These are phyloP conservation scores for Ophioceras dolichostomum DNA, from an alignment of 2,329 filamentous ascomycete genomes.

Conservation along the genomic window DNA sequence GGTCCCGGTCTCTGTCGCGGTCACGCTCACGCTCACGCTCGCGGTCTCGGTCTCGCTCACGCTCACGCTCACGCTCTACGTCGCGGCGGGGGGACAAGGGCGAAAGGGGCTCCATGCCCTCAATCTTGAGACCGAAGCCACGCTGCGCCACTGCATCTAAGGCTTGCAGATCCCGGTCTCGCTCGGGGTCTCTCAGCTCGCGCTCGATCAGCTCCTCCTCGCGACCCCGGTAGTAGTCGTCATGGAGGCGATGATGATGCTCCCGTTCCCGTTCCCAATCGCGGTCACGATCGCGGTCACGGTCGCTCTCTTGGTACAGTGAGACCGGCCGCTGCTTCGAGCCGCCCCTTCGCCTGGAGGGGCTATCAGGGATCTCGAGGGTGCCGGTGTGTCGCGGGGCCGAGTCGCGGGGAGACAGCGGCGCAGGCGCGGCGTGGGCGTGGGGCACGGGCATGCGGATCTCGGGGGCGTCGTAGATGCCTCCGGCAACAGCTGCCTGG, in stretches of 20 bases:
- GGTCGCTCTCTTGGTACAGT: slow-evolving; percentile 34
- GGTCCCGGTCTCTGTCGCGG: slow-evolving; percentile 8
- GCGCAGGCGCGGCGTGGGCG: slow-evolving; percentile 16
- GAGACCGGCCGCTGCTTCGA: slow-evolving; percentile 33
- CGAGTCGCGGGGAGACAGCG: slow-evolving; percentile 25
- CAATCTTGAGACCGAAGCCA: no score
- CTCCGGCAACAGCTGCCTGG: slow-evolving; percentile 21
- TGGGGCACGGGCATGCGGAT: slow-evolving; percentile 32
- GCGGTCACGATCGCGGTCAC: slow-evolving; percentile 8
- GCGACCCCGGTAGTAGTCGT: slow-evolving; percentile 34
- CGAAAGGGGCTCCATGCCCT: no score
- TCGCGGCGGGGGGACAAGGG: no score
- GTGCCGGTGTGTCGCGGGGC: slow-evolving; percentile 19
- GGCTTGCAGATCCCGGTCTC: no score
- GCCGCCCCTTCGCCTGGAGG: slow-evolving; percentile 16
- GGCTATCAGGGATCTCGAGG: slow-evolving; percentile 21
- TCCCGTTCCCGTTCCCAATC: slow-evolving; percentile 2
- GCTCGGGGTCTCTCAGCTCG: no score
- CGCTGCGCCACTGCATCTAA: no score
- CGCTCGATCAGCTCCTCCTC: slow-evolving; percentile 32
- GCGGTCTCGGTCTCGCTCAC: no score
- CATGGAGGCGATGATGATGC: slow-evolving; percentile 21
- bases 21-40: slow-evolving; percentile 3
- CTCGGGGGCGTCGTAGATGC: slow-evolving; percentile 32
- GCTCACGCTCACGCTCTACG: no score